These are phyloP conservation scores for Termitomyces sp. DNA, from an alignment of 768 basidiomycete genomes.

Conservation along the genomic window DNA sequence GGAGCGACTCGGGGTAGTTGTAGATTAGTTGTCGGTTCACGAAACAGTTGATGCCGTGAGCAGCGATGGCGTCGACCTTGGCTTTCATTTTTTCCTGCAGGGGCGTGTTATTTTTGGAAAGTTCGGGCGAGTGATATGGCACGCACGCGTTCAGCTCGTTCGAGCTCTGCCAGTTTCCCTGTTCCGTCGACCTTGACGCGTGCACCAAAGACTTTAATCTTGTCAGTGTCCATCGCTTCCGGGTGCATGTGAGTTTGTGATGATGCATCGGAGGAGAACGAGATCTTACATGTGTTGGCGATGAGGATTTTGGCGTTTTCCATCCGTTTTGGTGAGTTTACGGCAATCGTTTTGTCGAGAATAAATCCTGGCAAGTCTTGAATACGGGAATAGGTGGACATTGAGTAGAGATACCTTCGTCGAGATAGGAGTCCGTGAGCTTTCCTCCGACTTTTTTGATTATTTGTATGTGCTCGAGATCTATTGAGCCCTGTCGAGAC, in stretches of 20 bases:
- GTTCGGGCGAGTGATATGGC: neutral
- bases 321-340: constrained; percentile 91
- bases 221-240: constrained; percentile 96
- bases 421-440: constrained; percentile 95
- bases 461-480: constrained; percentile 97
- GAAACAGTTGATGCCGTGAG: constrained; percentile 95
- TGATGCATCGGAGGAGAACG: too few relatives aligned
- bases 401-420: constrained; percentile 61
- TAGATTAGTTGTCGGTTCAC: constrained; percentile 98
- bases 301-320: constrained; percentile 96
- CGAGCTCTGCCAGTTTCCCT: constrained; percentile 95
- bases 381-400: neutral
- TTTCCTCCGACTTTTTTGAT: constrained; percentile 99
- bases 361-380: constrained; percentile 70
- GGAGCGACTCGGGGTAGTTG: constrained; percentile 96
- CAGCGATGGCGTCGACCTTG: constrained; percentile 91
- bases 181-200: constrained; percentile 94
- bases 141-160: constrained; percentile 85
- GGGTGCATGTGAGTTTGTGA: constrained; percentile 23
- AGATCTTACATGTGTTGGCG: constrained; percentile 87
- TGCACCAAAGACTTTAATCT: constrained; percentile 99
- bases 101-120: neutral
- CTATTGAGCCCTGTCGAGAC: constrained; percentile 75
- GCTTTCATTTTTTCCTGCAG: constrained; percentile 98
- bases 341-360: constrained; percentile 91